Conservation (phyloP, 331 rosid species). For the Phaseolus coccineus region DNA sequence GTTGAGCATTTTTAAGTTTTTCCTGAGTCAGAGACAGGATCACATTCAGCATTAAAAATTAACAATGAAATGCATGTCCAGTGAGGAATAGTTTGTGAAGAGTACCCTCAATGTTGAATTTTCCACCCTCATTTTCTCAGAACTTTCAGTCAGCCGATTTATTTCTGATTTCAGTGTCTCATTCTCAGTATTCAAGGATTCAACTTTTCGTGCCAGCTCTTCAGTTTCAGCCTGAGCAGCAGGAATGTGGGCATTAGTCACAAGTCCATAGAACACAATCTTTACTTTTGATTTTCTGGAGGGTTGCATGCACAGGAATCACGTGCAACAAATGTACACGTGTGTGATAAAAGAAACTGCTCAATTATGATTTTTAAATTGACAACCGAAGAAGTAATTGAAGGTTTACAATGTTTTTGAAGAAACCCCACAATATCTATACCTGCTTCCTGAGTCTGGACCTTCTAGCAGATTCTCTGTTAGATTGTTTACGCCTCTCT, state of each 20-base stretch:
- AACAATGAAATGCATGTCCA: neutral
- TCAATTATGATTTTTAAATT: constrained; percentile 12
- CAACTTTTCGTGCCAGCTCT: constrained; percentile 75
- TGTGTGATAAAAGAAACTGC: neutral
- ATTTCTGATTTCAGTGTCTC: constrained; percentile 73
- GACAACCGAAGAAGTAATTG: neutral
- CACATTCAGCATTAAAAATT: constrained; percentile 22
- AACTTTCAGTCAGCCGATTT: constrained; percentile 61
- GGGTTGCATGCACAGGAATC: constrained; percentile 5
- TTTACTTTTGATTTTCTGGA: neutral
- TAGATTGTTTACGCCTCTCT: constrained; percentile 95
- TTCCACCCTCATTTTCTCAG: constrained; percentile 72
- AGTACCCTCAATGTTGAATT: constrained; percentile 71
- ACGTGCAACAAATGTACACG: neutral
- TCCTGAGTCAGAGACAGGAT: constrained; percentile 55
- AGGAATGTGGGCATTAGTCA: constrained; percentile 42
- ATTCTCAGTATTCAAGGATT: constrained; percentile 67
- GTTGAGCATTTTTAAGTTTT: constrained; percentile 65
- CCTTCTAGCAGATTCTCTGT: constrained; percentile 95
- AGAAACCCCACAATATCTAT: constrained; percentile 19
- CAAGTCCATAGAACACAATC: neutral
- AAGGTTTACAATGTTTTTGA: neutral
- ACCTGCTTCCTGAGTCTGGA: constrained; percentile 99
- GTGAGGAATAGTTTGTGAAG: neutral
- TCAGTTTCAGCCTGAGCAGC: constrained; percentile 81